Evolutionary conservation across 1,284 basidiomycete genomes (phyloP).

Genomic region (Sanguinoderma infundibulare): DNA sequence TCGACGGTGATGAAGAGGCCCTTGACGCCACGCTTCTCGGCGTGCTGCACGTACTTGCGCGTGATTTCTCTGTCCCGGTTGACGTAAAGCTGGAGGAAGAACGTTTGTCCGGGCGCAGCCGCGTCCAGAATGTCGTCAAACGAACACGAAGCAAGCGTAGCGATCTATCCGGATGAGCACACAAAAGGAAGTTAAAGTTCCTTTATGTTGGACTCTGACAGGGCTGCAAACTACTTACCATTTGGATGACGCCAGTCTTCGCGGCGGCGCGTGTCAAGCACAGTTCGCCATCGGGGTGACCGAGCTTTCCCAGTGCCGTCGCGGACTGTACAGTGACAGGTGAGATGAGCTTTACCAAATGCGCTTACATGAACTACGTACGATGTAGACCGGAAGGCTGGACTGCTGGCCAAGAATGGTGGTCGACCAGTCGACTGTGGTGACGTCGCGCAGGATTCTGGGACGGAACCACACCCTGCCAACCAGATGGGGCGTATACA

Average conservation of each 20-base stretch:
- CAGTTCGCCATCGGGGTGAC: conserved; percentile 92
- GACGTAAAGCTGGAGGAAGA: conserved; percentile 87
- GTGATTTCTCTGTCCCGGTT: conserved; percentile 86
- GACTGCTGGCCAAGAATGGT: conserved; percentile 61
- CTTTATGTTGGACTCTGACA: too few species aligned
- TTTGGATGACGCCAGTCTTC: conserved; percentile 83
- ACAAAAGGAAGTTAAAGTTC: too few species aligned
- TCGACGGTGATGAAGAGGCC: conserved; percentile 94
- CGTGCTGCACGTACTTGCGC: conserved; percentile 83
- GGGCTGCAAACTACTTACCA: conserved; percentile 73
- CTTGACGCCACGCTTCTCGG: conserved; percentile 84
- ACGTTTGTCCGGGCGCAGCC: conserved; percentile 71
- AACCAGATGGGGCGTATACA: background rate
- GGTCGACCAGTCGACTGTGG: conserved; percentile 62
- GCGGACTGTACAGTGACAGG: conserved; percentile 51
- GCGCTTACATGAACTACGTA: conserved; percentile 16
- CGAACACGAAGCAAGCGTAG: conserved; percentile 86
- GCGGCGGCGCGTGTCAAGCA: conserved; percentile 86
- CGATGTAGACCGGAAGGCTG: conserved; percentile 66
- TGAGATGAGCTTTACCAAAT: background rate
- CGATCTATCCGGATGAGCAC: conserved; percentile 54
- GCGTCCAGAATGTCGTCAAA: conserved; percentile 90
- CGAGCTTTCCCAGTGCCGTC: conserved; percentile 89
- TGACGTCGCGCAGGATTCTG: conserved; percentile 69
- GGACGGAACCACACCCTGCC: conserved; percentile 76